Evolutionary conservation across 2,329 filamentous ascomycete species (phyloP).

Genomic region (Penicillium sp.): DNA sequence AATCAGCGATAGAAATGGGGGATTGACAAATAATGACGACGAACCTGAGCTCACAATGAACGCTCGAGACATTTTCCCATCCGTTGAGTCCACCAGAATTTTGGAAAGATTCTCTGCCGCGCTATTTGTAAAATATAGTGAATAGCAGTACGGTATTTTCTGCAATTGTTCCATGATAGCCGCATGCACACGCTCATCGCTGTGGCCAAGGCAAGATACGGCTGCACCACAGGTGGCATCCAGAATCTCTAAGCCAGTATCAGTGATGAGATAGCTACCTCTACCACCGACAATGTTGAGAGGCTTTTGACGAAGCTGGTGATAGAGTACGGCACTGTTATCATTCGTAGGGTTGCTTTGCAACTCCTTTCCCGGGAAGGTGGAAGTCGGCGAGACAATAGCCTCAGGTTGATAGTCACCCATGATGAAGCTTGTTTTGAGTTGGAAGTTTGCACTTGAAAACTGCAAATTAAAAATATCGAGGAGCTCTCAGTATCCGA

Average conservation of each 20-base stretch:
- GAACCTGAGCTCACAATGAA: constrained; percentile 62
- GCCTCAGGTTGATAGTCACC: constrained; percentile 24
- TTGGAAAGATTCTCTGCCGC: constrained; percentile 56
- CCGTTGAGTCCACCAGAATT: constrained; percentile 53
- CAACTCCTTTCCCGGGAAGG: not conserved
- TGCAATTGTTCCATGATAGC: constrained; percentile 64
- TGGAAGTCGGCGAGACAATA: not conserved
- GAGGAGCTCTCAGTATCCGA: too few relatives aligned
- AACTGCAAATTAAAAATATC: too few relatives aligned
- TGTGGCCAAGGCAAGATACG: constrained; percentile 73
- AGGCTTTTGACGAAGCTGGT: constrained; percentile 50
- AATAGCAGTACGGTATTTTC: constrained; percentile 61
- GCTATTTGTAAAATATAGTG: constrained; percentile 59
- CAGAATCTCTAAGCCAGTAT: constrained; percentile 61
- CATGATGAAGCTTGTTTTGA: constrained; percentile 11
- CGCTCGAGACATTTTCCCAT: constrained; percentile 56
- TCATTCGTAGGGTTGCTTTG: not conserved
- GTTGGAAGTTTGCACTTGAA: not conserved
- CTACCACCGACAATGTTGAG: constrained; percentile 49
- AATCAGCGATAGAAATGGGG: constrained; percentile 6
- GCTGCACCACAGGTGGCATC: constrained; percentile 74
- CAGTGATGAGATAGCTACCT: constrained; percentile 53
- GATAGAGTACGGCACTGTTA: constrained; percentile 52
- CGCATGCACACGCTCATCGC: constrained; percentile 61
- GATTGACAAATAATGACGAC: not conserved